Base-by-base conservation (phyloP, 441 rosid genomes). In the Pelargonium fulgidum region DNA sequence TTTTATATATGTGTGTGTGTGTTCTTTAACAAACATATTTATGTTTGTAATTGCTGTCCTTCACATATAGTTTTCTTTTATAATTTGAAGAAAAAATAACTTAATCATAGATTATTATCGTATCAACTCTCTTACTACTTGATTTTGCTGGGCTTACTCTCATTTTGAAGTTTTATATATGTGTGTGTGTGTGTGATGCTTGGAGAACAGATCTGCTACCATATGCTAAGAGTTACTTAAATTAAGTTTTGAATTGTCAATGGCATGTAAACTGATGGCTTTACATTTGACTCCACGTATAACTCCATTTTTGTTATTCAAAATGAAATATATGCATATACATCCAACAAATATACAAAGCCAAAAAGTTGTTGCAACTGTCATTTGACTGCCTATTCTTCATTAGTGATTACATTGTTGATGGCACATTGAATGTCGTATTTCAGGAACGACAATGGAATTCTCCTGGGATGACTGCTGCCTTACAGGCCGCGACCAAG, bases 371-470 rank as follows among this genome's bases (percentile, higher is more conserved):
- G 14, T 59, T 59, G 10, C 3, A 0, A 22, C 12, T 59, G 64
- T 59, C 64, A 59, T 59, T 59, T 20, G 13, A 59, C 24, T 7
- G 64, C 22, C 19, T 20, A 13, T 59, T 59, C 36, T 22, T 59
- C 14, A 24, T 59, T 20, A 11, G 33, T 48, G 12, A 64, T 22
- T 41, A 22, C 12, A 12, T 66, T 14, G 26, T 24, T 74, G 8
- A 56, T 58, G 4, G 2, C 26, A 50, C 12, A 61, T 24, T 61
- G 26, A 59, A 73, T 74, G 64, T 56, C 73, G 68, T 81, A n/a
- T 74, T 83, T 82, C 89, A 93, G 97, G 93, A 89, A 71, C 84
- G 96, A 58, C 97, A 85, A 72, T 85, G 96, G 77, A 75, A 89
- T 71, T 89, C 96, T 71, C 96, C 93, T 36, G 83, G 86, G 39